These are phyloP conservation scores for Sequoiadendron giganteum DNA, from an alignment of 75 land plant genomes.

Conservation along the genomic window DNA sequence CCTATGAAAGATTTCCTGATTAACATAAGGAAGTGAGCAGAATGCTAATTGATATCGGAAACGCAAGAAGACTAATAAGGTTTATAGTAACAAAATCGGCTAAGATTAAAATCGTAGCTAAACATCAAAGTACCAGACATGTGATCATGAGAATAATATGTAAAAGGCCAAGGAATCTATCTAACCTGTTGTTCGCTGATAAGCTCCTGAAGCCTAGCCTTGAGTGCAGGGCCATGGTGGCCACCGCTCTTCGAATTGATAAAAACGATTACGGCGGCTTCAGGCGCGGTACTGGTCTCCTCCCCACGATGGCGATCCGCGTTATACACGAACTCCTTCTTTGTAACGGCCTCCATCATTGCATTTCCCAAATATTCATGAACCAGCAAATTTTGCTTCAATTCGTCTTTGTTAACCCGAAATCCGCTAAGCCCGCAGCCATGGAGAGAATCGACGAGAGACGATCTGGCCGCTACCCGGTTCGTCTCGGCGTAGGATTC, in stretches of 20 bases:
- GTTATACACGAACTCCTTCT: slow-evolving; percentile 27
- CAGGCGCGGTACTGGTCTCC: slow-evolving; percentile 21
- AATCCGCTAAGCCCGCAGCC: slow-evolving; percentile 49
- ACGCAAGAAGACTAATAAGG: no score
- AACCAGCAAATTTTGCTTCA: slow-evolving; percentile 40
- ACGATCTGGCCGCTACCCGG: slow-evolving; percentile 33
- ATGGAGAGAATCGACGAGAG: slow-evolving; percentile 39
- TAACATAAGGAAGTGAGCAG: not conserved
- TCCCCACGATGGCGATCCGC: slow-evolving; percentile 9
- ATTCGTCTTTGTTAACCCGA: slow-evolving; percentile 44
- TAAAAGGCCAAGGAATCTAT: not conserved
- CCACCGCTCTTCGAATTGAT: slow-evolving; percentile 89
- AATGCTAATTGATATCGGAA: no score
- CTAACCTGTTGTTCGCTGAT: slow-evolving; percentile 72
- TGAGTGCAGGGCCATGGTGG: slow-evolving; percentile 61
- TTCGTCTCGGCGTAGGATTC: not conserved
- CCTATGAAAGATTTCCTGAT: not conserved
- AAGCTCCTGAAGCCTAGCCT: slow-evolving; percentile 45
- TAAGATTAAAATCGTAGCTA: not conserved
- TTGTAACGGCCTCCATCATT: slow-evolving; percentile 54
- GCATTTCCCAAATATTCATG: slow-evolving; percentile 67
- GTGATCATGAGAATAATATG: not conserved
- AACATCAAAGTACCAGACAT: not conserved
- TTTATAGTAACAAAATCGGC: not conserved
- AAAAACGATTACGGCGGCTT: slow-evolving; percentile 64